A percentile compares a stretch with the other conserved stretches of the same genome.
Evolutionary conservation across 345 rosid species (phyloP).

Genomic region (Anastatica hierochuntica): DNA sequence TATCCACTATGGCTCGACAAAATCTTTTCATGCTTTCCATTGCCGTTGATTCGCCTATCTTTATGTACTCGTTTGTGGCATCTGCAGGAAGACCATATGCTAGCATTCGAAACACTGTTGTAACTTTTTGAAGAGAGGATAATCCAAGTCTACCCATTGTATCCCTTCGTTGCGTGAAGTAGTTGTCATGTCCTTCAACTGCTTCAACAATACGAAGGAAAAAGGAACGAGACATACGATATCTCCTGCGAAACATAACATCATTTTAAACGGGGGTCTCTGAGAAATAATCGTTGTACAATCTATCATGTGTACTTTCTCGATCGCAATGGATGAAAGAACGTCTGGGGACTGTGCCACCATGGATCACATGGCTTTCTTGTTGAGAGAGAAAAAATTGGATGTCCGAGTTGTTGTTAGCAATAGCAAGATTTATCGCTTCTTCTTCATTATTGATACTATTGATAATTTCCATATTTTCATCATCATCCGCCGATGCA

Average conservation of each 20-base stretch:
- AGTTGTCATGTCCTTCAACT: background rate
- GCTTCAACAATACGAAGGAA: background rate
- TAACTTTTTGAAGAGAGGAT: background rate
- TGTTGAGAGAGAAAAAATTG: too few species aligned
- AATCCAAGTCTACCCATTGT: background rate
- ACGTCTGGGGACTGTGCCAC: too few species aligned
- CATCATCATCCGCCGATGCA: too few species aligned
- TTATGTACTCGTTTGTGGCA: background rate
- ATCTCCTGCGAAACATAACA: background rate
- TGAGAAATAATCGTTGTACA: background rate
- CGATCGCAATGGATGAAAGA: too few species aligned
- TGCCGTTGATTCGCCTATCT: background rate
- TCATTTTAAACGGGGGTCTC: background rate
- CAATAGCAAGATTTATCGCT: too few species aligned
- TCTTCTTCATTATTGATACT: too few species aligned
- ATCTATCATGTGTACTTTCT: background rate
- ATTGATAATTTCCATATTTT: too few species aligned
- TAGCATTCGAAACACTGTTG: background rate
- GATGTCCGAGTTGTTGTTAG: too few species aligned
- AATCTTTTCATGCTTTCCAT: background rate
- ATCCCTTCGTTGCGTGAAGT: background rate
- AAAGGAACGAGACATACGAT: background rate
- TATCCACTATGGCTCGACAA: background rate
- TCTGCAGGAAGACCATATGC: background rate
- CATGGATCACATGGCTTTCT: too few species aligned